Evolutionary conservation across 495 filamentous ascomycete species (phyloP), one percentile per base, ranked within the genome.

Genomic region (Sordaria brevicollis): DNA sequence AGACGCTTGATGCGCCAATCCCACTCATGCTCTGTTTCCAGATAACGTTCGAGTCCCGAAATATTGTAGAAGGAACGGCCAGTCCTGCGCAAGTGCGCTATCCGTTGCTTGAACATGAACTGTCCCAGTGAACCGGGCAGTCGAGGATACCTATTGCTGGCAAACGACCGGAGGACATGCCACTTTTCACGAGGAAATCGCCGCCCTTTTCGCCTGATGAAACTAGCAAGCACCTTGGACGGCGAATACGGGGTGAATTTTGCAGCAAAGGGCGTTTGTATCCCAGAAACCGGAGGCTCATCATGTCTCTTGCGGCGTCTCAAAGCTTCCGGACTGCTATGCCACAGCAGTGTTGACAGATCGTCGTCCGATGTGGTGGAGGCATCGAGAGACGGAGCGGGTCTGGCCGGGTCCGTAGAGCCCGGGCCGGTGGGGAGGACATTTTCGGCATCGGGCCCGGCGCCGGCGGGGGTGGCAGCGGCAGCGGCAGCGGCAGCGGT

Each of bases 81-180:
- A 38, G 57, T 65, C 25, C 74, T 75, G 15, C 68, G 65, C 49
- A 2, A 31, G 13, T 25, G 41, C 65, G 72, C 70, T 35, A 76
- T 73, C 34, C 79, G 73, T 13, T 72, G 75, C 33, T 71, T 71
- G 19, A 84, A 66, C 68, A 79, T 74, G 25, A 70, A 67, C 67
- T 82, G 76, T 5, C 77, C 68, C 34, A 78, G 72, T 35, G 81
- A 43, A 17, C 79, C 71, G 6, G 79, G 76, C 37, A 80, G 74
- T 17, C 81, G 78, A 37, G 71, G 71, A 49, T 41, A 67, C 19
- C 66, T 67, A 33, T 73, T 75, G 25, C 37, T 36, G 62, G 75
- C 74, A 41, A 75, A 66, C 8, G 69, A 67, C 11, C 70, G 68
- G 19, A 72, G 70, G n/a, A 74, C 65, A 4, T 9, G 34, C 68